Evolutionary conservation across 805 yeast genomes (phyloP).

Genomic region (Ogataea chonburiensis): DNA sequence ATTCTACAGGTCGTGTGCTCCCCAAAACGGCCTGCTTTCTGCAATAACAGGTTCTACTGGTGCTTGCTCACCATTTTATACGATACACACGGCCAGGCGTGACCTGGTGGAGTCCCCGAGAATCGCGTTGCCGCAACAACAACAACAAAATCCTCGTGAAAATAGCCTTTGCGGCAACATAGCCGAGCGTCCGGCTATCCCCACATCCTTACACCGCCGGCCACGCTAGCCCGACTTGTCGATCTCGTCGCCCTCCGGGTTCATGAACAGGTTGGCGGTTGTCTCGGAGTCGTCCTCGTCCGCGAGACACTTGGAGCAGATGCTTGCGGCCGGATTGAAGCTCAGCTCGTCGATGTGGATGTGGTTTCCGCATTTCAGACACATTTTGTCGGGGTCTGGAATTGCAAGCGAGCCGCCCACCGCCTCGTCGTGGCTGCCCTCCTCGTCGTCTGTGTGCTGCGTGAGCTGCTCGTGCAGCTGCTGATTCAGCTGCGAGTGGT

Average conservation of each 20-base stretch:
- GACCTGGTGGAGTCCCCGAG: too few relatives aligned
- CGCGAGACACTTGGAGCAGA: conserved; percentile 28
- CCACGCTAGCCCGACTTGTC: conserved; percentile 11
- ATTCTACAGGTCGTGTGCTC: conserved; percentile 1
- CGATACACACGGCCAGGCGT: too few relatives aligned
- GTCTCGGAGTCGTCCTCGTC: conserved; percentile 18
- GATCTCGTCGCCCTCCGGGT: conserved; percentile 25
- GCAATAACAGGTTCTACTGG: too few relatives aligned
- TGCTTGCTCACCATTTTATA: too few relatives aligned
- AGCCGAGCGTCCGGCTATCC: background rate
- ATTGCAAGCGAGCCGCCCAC: conserved; percentile 26
- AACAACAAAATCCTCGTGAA: too few relatives aligned
- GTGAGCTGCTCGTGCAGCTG: conserved; percentile 30
- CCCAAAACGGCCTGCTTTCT: too few relatives aligned
- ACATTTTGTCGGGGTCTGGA: conserved; percentile 29
- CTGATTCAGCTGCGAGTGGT: conserved; percentile 32
- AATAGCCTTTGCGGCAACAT: conserved; percentile 3
- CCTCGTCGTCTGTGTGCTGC: conserved; percentile 18
- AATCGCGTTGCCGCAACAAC: too few relatives aligned
- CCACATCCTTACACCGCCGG: conserved; percentile 6
- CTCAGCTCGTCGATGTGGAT: conserved; percentile 31
- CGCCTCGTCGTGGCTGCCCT: conserved; percentile 14
- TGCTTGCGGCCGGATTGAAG: conserved; percentile 28
- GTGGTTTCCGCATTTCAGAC: conserved; percentile 28
- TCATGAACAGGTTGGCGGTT: conserved; percentile 25